Evolutionary conservation across 2,329 filamentous ascomycete genomes (phyloP).

Genomic region (Curvularia spicifera): DNA sequence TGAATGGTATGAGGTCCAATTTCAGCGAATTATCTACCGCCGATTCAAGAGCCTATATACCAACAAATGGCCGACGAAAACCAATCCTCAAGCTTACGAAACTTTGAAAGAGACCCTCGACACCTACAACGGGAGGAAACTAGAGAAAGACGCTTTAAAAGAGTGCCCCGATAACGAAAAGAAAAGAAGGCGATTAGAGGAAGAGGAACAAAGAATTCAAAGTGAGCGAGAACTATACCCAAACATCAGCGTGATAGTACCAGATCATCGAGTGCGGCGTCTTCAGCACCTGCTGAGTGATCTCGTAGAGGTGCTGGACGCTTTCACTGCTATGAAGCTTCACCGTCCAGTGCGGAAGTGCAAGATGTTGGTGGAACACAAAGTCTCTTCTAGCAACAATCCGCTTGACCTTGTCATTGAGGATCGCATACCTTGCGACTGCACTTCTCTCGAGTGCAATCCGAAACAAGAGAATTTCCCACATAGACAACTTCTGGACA

Average conservation of each 20-base stretch:
- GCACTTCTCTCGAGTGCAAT: not conserved
- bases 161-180: not conserved
- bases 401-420: not conserved
- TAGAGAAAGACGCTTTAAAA: not conserved
- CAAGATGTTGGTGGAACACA: not conserved
- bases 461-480: not conserved
- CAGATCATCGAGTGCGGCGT: conserved; percentile 12
- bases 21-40: conserved; percentile 14
- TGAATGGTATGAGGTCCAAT: conserved; percentile 8
- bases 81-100: conserved; percentile 9
- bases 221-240: conserved; percentile 6
- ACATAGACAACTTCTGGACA: not conserved
- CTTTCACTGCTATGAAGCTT: conserved; percentile 11
- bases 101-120: not conserved
- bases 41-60: conserved; percentile 11
- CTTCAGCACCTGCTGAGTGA: conserved; percentile 16
- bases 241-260: conserved; percentile 12
- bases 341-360: conserved; percentile 11
- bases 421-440: conserved; percentile 1
- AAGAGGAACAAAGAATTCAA: not conserved
- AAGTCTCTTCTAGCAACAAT: not conserved
- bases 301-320: conserved; percentile 9
- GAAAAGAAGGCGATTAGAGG: not conserved
- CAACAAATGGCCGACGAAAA: not conserved
- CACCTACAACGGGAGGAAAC: not conserved